phyloP scores from a whole-genome alignment of 352 stramenopile species.

The Globisporangium recalcitrans region DNA sequence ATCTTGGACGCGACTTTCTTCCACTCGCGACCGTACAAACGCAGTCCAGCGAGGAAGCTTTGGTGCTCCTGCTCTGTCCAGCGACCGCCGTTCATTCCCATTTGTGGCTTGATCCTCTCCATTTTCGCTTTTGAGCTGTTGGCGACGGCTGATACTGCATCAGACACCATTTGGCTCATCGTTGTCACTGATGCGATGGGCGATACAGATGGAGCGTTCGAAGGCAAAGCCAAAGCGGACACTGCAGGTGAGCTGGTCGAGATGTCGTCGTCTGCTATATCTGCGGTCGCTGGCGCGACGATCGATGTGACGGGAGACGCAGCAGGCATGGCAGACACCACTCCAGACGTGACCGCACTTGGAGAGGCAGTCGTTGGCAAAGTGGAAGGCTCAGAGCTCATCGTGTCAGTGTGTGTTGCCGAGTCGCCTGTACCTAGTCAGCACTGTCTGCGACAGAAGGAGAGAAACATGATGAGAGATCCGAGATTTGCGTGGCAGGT shows the following conservation, averaged over 20 bases:
- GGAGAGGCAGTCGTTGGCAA: background rate
- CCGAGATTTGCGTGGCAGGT: background rate
- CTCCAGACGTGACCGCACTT: background rate
- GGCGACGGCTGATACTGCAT: background rate
- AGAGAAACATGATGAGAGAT: slow-evolving; percentile 1
- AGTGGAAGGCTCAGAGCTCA: background rate
- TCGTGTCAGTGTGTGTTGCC: background rate
- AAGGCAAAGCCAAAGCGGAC: slow-evolving; percentile 21
- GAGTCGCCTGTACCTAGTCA: background rate
- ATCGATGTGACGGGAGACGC: slow-evolving; percentile 12
- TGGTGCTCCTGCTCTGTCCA: slow-evolving; percentile 96
- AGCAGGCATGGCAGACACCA: background rate
- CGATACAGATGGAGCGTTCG: slow-evolving; percentile 15
- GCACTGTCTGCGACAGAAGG: background rate
- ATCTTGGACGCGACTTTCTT: slow-evolving; percentile 93
- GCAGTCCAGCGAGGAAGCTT: slow-evolving; percentile 91
- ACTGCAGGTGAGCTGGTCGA: slow-evolving; percentile 26
- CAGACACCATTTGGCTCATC: slow-evolving; percentile 20
- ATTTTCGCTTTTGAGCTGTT: slow-evolving; percentile 12
- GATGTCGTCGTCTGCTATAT: slow-evolving; percentile 21
- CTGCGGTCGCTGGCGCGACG: slow-evolving; percentile 6
- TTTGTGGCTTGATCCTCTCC: slow-evolving; percentile 49
- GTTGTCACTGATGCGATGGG: slow-evolving; percentile 18
- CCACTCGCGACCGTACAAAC: slow-evolving; percentile 95
- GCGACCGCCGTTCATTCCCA: slow-evolving; percentile 84